Conservation (phyloP, 1,284 basidiomycete species). For the Cutaneotrichosporon mucoides region DNA sequence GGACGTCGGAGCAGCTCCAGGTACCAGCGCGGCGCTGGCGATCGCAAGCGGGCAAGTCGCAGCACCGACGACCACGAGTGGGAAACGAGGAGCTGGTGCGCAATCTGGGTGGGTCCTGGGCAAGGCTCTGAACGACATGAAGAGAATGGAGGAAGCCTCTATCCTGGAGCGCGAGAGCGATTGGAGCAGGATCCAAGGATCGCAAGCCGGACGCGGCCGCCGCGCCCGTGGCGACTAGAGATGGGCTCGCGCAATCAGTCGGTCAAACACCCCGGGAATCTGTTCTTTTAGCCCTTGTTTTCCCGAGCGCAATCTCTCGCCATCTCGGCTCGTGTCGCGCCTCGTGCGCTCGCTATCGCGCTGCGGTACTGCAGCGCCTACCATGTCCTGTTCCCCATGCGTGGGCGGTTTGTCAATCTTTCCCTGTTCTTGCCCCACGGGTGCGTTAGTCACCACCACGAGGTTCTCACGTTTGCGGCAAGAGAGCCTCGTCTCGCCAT, state of each 20-base stretch:
- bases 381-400: too few species aligned
- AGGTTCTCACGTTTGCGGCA: too few species aligned
- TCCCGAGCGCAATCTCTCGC: too few species aligned
- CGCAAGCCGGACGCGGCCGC: slow-evolving; percentile 30
- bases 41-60: slow-evolving; percentile 32
- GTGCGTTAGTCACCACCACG: too few species aligned
- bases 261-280: too few species aligned
- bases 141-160: slow-evolving; percentile 45
- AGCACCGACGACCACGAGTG: slow-evolving; percentile 17
- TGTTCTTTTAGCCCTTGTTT: too few species aligned
- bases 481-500: too few species aligned
- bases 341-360: too few species aligned
- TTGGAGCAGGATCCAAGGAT: slow-evolving; percentile 47
- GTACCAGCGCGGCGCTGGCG: slow-evolving; percentile 36
- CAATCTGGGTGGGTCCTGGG: slow-evolving; percentile 41
- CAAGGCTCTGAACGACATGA: slow-evolving; percentile 45
- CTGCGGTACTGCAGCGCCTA: too few species aligned
- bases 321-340: too few species aligned
- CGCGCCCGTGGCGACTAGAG: slow-evolving; percentile 35
- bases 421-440: too few species aligned
- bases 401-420: too few species aligned
- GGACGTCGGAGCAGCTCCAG: slow-evolving; percentile 33
- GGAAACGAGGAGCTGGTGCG: slow-evolving; percentile 34
- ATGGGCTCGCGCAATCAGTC: background rate
- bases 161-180: slow-evolving; percentile 47